Percentiles rank a stretch among this genome's conserved stretches.
phyloP scores from a whole-genome alignment of 2,329 filamentous ascomycete genomes.

The Neoascochyta sp. region DNA sequence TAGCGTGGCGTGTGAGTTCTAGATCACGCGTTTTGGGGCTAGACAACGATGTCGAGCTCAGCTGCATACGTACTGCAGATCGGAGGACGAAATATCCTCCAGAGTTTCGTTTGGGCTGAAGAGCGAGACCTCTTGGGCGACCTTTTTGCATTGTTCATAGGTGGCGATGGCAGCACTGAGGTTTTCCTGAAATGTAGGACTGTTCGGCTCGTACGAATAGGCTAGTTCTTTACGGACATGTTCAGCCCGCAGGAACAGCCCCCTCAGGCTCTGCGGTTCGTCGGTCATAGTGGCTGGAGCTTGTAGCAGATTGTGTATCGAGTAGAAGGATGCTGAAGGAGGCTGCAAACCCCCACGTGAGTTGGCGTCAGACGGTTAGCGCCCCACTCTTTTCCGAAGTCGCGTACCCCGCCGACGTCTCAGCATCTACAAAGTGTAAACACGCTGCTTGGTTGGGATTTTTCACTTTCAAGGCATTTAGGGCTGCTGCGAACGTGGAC shows the following conservation, averaged over 20 bases:
- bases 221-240: conserved; percentile 57
- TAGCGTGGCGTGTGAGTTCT: conserved; percentile 28
- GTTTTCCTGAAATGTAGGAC: conserved; percentile 62
- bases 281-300: conserved; percentile 36
- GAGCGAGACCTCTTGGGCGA: conserved; percentile 68
- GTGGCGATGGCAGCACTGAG: conserved; percentile 64
- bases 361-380: conserved; percentile 18
- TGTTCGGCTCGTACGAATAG: conserved; percentile 60
- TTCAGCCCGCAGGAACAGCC: conserved; percentile 55
- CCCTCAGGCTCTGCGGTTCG: conserved; percentile 52
- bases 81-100: conserved; percentile 81
- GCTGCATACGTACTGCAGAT: conserved; percentile 61
- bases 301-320: conserved; percentile 1
- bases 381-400: conserved; percentile 15
- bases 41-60: conserved; percentile 1
- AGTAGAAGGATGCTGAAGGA: conserved; percentile 1
- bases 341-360: conserved; percentile 20
- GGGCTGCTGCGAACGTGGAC: too few relatives aligned
- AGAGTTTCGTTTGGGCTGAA: conserved; percentile 88
- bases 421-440: too few relatives aligned
- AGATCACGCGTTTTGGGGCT: too few relatives aligned
- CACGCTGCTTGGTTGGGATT: background rate
- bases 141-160: conserved; percentile 69
- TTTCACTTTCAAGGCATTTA: background rate
- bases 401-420: conserved; percentile 15